phyloP scores from a whole-genome alignment of 2,329 filamentous ascomycete species.

The Karstenula rhodostoma region DNA sequence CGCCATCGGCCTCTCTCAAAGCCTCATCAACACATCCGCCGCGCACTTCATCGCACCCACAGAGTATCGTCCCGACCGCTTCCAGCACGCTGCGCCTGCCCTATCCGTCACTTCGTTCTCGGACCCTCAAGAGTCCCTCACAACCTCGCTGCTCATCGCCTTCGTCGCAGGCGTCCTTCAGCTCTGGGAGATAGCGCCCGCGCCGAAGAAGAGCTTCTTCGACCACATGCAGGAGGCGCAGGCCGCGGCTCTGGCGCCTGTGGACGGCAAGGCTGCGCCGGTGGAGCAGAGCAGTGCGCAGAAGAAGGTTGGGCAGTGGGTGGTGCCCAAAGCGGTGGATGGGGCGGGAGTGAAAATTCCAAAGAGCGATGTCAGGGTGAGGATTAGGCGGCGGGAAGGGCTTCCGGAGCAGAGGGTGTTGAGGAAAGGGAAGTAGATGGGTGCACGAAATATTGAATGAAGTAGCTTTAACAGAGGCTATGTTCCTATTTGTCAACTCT shows the following conservation, averaged over 20 bases:
- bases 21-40: constrained; percentile 41
- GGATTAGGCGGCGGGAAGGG: constrained; percentile 55
- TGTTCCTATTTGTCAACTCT: too few species aligned
- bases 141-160: constrained; percentile 35
- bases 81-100: constrained; percentile 23
- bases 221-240: constrained; percentile 44
- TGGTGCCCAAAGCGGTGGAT: constrained; percentile 59
- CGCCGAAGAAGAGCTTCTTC: constrained; percentile 43
- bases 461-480: too few species aligned
- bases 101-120: constrained; percentile 27
- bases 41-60: constrained; percentile 30
- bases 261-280: constrained; percentile 18
- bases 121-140: constrained; percentile 28
- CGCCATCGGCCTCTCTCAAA: constrained; percentile 41
- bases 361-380: constrained; percentile 61
- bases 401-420: constrained; percentile 19
- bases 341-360: constrained; percentile 61
- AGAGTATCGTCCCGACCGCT: constrained; percentile 40
- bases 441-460: too few species aligned
- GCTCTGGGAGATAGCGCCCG: constrained; percentile 45
- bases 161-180: constrained; percentile 45
- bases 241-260: constrained; percentile 35
- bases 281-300: constrained; percentile 18
- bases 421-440: constrained; percentile 18
- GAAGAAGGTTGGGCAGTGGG: constrained; percentile 52